Percentiles rank a stretch among this genome's conserved stretches.
These are phyloP conservation scores for Lactarius vividus DNA, from an alignment of 768 basidiomycete species.

Conservation along the genomic window DNA sequence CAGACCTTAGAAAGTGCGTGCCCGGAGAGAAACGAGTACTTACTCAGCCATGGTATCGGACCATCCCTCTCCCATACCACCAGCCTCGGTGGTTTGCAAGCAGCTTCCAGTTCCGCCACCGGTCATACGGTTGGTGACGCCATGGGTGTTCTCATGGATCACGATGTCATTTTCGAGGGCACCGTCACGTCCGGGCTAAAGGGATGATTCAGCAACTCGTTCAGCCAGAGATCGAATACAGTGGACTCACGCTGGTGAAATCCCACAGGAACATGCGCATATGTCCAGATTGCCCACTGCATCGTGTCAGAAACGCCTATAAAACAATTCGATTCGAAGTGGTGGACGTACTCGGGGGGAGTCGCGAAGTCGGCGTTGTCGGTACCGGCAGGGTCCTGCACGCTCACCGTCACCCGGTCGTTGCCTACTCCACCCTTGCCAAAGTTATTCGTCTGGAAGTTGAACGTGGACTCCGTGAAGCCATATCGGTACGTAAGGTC, in stretches of 20 bases:
- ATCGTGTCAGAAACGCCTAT: not conserved
- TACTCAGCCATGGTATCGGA: conserved; percentile 42
- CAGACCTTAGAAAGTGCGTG: conserved; percentile 7
- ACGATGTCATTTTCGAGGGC: conserved; percentile 60
- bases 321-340: not conserved
- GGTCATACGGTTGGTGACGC: conserved; percentile 42
- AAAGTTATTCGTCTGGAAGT: conserved; percentile 59
- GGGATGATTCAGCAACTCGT: not conserved
- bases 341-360: conserved; percentile 42
- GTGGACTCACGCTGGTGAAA: conserved; percentile 32
- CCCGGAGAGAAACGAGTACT: not conserved
- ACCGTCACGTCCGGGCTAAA: conserved; percentile 59
- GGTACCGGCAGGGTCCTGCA: conserved; percentile 46
- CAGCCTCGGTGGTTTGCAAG: conserved; percentile 59
- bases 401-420: conserved; percentile 51
- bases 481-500: conserved; percentile 53
- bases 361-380: conserved; percentile 48
- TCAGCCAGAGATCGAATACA: conserved; percentile 18
- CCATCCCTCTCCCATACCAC: conserved; percentile 75
- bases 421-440: conserved; percentile 48
- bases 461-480: conserved; percentile 57
- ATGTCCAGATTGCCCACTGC: conserved; percentile 39
- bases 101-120: conserved; percentile 57
- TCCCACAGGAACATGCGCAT: conserved; percentile 43
- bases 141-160: conserved; percentile 45